Base-by-base conservation (phyloP, 192 early-diverging fungal genomes). In the Coemansia sp. region DNA sequence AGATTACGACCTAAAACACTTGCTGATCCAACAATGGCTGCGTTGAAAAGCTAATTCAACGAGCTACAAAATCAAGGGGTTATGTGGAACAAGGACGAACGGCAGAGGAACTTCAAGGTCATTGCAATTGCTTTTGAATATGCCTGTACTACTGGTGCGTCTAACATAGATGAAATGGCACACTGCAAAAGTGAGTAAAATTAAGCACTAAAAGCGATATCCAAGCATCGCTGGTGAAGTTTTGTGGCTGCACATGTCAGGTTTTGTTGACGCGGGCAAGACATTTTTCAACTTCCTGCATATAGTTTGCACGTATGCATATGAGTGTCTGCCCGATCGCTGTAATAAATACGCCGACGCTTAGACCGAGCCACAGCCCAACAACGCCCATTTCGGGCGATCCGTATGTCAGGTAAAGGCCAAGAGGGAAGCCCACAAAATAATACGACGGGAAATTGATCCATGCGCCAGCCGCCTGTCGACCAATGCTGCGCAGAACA, bases 371-470 rank as follows among this genome's bases (percentile, higher is more conserved):
- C 78, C 78, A 81, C 44, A 81, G 66, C 8, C 65, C 76, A 51
- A 21, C 41, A 39, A 66, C 56, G 6, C 65, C 75, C 15, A 64
- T 46, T 15, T 60, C 62, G 2, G 62, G 72, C 1, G 43, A 16
- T 8, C 69, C 69, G 18, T 68, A 84, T 3, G 84, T 71, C 8
- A 85, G 63, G 51, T 77, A 83, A 12, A 87, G 57, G 3, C 85
- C 78, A 18, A 87, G 62, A 6, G 85, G 85, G 38, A 87, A 45
- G 0, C 80, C 84, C 34, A 85, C 36, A 12, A 75, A 12, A 48
- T 84, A 87, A 60, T 80, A 87, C 7, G 72, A 64, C 15, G 81
- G 60, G 35, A 87, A 68, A 30, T 77, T 80, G 43, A 87, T 64
- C 60, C 61, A 66, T 24, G 80, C 85, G 18, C 80, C 85, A 11